Percentiles rank a stretch among this genome's conserved stretches.
phyloP scores from a whole-genome alignment of 2,329 filamentous ascomycete species.

The Venturiaceae sp. region DNA sequence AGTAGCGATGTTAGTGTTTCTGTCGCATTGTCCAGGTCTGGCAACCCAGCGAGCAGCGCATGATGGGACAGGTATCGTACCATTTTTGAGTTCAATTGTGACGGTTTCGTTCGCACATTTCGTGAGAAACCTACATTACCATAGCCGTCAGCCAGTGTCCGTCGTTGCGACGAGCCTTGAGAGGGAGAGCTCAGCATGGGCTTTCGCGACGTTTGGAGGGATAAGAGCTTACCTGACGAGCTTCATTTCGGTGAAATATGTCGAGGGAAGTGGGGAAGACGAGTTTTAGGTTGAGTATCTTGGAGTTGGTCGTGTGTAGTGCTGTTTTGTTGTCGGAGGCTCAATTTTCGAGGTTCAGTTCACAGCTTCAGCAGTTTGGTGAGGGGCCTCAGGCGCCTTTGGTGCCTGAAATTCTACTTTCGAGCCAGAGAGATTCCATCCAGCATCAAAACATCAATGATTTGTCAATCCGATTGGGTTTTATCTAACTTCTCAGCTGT shows the following conservation, averaged over 20 bases:
- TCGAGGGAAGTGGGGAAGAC: not conserved
- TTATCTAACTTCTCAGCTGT: too few species aligned
- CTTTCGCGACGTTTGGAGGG: conserved; percentile 19
- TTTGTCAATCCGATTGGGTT: too few species aligned
- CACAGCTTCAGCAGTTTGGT: not conserved
- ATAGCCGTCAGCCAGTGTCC: conserved; percentile 11
- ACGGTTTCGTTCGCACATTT: conserved; percentile 99
- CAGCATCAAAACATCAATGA: too few species aligned
- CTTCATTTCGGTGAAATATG: conserved; percentile 61
- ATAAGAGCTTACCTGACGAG: conserved; percentile 70
- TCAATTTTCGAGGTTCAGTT: not conserved
- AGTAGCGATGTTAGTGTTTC: conserved; percentile 7
- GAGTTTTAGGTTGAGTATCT: not conserved
- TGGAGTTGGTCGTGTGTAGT: not conserved
- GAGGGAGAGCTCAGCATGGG: conserved; percentile 32
- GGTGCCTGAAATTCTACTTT: not conserved
- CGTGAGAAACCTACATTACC: conserved; percentile 75
- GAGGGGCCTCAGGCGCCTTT: too few species aligned
- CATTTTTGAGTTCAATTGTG: conserved; percentile 97
- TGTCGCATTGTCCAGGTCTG: not conserved
- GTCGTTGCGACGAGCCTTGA: conserved; percentile 25
- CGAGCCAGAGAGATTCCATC: not conserved
- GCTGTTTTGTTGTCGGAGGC: not conserved
- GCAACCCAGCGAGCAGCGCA: not conserved
- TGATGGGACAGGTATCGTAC: conserved; percentile 36